phyloP scores from a whole-genome alignment of 2,329 filamentous ascomycete species.

The Diaporthe citriasiana region DNA sequence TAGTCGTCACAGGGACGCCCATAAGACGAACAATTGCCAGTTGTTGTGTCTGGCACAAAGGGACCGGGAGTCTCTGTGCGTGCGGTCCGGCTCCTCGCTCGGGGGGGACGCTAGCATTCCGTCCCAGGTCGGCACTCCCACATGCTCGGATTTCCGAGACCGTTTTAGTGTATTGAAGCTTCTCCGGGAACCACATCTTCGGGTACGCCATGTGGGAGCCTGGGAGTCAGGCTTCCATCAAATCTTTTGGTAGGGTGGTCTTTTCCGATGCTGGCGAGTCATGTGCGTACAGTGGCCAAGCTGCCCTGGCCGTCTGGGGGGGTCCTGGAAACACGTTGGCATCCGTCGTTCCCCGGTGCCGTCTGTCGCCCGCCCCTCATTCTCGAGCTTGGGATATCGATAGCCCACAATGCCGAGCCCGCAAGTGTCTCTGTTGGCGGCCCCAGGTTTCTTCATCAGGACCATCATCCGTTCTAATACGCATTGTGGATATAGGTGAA shows the following conservation, averaged over 20 bases:
- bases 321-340: background rate
- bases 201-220: conserved; percentile 30
- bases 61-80: conserved; percentile 31
- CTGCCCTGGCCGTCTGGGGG: background rate
- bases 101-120: conserved; percentile 6
- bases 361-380: background rate
- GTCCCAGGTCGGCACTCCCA: conserved; percentile 12
- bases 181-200: conserved; percentile 28
- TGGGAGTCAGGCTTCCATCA: background rate
- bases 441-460: background rate
- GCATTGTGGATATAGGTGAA: background rate
- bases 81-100: conserved; percentile 7
- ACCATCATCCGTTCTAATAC: background rate
- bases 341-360: background rate
- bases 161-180: background rate
- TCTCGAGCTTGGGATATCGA: conserved; percentile 4
- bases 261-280: conserved; percentile 3
- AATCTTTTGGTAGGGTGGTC: background rate
- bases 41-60: background rate
- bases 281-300: conserved; percentile 1
- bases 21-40: conserved; percentile 24
- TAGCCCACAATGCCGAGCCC: background rate
- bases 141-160: background rate
- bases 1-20: background rate
- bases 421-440: background rate